These are phyloP conservation scores for Aspergillus sparsus DNA, from an alignment of 495 filamentous ascomycete genomes.

Conservation along the genomic window DNA sequence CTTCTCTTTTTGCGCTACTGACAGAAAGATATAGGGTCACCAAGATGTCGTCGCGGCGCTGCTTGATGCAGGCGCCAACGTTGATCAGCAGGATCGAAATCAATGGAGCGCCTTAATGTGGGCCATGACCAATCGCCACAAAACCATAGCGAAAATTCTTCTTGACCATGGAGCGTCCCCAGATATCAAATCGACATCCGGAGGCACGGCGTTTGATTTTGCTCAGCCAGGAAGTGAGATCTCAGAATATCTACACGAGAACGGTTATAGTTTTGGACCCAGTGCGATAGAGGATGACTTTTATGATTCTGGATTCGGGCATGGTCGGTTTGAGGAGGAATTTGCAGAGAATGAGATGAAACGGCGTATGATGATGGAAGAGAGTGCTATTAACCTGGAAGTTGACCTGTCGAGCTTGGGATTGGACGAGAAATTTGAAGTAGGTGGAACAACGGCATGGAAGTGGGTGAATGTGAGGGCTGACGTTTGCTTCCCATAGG, in stretches of 20 bases:
- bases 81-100: slow-evolving; percentile 92
- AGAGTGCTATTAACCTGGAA: slow-evolving; percentile 95
- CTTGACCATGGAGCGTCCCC: slow-evolving; percentile 94
- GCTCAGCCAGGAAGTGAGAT: slow-evolving; percentile 93
- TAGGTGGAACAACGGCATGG: slow-evolving; percentile 40
- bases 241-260: slow-evolving; percentile 89
- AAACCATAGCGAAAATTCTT: slow-evolving; percentile 86
- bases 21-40: slow-evolving; percentile 63
- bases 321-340: slow-evolving; percentile 95
- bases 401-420: slow-evolving; percentile 95
- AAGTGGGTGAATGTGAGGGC: slow-evolving; percentile 19
- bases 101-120: slow-evolving; percentile 99
- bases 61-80: slow-evolving; percentile 82
- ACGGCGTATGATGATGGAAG: slow-evolving; percentile 99
- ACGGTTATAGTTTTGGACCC: slow-evolving; percentile 86
- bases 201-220: slow-evolving; percentile 96
- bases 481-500: slow-evolving; percentile 45
- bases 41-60: slow-evolving; percentile 84
- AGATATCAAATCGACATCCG: slow-evolving; percentile 89
- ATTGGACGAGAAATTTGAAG: slow-evolving; percentile 93
- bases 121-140: slow-evolving; percentile 99
- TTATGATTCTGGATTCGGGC: slow-evolving; percentile 88
- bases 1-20: not conserved
- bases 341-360: slow-evolving; percentile 96
- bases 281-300: slow-evolving; percentile 92